Evolutionary conservation across 2,329 filamentous ascomycete genomes (phyloP), one percentile per base, ranked within the genome.

Genomic region (Claviceps sp.): DNA sequence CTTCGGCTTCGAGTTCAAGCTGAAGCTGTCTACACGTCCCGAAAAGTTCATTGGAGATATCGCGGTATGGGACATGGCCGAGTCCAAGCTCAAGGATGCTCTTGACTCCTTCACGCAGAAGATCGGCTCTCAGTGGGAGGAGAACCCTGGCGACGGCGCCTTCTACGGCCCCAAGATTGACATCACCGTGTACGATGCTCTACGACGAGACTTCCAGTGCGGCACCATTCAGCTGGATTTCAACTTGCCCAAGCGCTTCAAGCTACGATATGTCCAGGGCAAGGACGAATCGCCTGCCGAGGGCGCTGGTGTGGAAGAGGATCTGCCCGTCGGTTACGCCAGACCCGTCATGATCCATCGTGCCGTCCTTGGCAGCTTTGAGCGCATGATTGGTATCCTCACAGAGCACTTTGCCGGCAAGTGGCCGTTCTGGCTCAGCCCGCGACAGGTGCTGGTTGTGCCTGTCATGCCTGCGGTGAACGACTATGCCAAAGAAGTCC

Each of bases 151-250:
- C 53, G 93, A 98, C 61, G 93, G 93, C 64, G 93, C 93, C 50
- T 98, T 97, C 72, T 98, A 98, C 67, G 93, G 93, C 1, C 93
- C 93, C 50, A 98, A 98, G 79, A 95, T 97, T 61, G 93, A 98
- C 62, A 93, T 98, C 63, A 94, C 88, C 55, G 90, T 98, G 63
- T 84, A 83, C 50, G 91, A 96, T 69, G 88, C 88, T 46, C 74
- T 96, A 59, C 82, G 82, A 68, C 81, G 90, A 65, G 87, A 69
- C 51, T 64, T 66, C 56, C 67, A 70, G 60, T 70, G 67, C 56
- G 67, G 91, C 60, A 97, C 91, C 13, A 95, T 97, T 59, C 91
- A 97, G 71, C 86, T 95, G 64, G 89, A 89, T 67, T 96, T 96
- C 70, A 86, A 87, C 63, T 79, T 96, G 54, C 67, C 67, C 37